Percentiles rank a stretch among this genome's conserved stretches.
phyloP scores from a whole-genome alignment of 2,329 filamentous ascomycete species.

The Graphilbum fragrans region DNA sequence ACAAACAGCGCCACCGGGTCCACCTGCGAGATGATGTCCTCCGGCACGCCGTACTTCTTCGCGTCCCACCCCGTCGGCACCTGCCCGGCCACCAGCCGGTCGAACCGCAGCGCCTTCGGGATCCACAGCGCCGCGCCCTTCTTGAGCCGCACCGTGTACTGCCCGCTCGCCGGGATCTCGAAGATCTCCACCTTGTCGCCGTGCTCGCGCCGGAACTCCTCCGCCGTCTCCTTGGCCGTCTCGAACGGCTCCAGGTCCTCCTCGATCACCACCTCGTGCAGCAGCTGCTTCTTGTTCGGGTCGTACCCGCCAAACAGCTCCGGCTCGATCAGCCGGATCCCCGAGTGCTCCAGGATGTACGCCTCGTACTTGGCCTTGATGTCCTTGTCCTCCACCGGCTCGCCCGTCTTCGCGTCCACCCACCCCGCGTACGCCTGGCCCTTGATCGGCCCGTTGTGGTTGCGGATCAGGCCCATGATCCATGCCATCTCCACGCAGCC shows the following conservation, averaged over 20 bases:
- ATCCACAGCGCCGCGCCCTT: slow-evolving; percentile 93
- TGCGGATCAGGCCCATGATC: slow-evolving; percentile 99
- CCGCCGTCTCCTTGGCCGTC: slow-evolving; percentile 89
- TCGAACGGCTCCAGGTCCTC: slow-evolving; percentile 97
- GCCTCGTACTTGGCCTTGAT: slow-evolving; percentile 97
- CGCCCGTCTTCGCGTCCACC: slow-evolving; percentile 88
- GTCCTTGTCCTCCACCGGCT: slow-evolving; percentile 96
- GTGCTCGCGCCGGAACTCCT: slow-evolving; percentile 95
- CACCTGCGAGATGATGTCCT: slow-evolving; percentile 95
- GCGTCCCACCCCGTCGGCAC: slow-evolving; percentile 96
- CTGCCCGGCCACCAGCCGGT: slow-evolving; percentile 93
- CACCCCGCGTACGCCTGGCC: slow-evolving; percentile 93
- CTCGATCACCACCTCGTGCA: slow-evolving; percentile 95
- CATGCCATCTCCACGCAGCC: slow-evolving; percentile 99
- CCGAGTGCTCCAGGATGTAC: slow-evolving; percentile 87
- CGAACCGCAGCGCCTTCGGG: slow-evolving; percentile 92
- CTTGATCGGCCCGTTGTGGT: slow-evolving; percentile 93
- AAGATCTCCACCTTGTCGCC: slow-evolving; percentile 97
- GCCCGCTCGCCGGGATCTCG: slow-evolving; percentile 83
- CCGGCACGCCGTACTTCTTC: slow-evolving; percentile 88
- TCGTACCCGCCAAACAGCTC: slow-evolving; percentile 96
- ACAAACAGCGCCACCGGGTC: slow-evolving; percentile 94
- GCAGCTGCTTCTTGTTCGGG: slow-evolving; percentile 94
- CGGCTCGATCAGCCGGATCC: slow-evolving; percentile 94
- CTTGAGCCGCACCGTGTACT: slow-evolving; percentile 88